These are phyloP conservation scores for Xylaria venustula DNA, from an alignment of 495 filamentous ascomycete genomes.

Conservation along the genomic window DNA sequence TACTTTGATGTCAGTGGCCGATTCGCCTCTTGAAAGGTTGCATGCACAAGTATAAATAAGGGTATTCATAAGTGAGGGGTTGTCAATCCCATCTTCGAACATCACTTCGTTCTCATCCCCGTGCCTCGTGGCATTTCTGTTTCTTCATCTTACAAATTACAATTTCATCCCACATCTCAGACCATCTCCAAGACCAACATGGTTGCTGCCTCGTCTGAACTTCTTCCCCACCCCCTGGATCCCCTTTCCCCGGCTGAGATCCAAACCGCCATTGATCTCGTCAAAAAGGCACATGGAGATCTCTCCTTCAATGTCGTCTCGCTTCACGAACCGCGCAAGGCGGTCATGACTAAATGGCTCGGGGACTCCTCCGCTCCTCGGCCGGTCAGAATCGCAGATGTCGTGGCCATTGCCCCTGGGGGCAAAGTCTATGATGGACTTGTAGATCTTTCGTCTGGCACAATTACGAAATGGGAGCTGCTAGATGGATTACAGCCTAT, in stretches of 20 bases:
- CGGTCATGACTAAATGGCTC: conserved; percentile 82
- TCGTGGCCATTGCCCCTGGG: conserved; percentile 80
- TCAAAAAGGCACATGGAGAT: conserved; percentile 67
- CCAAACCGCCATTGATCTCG: conserved; percentile 64
- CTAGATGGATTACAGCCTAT: conserved; percentile 83
- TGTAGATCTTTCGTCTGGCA: conserved; percentile 70
- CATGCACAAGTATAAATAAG: neutral
- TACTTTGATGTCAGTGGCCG: neutral
- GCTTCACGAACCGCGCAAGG: conserved; percentile 85
- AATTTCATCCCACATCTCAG: neutral
- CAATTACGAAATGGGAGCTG: conserved; percentile 73
- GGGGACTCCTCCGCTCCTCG: conserved; percentile 59
- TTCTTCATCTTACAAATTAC: too few species aligned
- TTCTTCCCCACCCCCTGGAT: conserved; percentile 70
- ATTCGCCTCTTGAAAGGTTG: neutral
- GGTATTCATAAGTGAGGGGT: too few species aligned
- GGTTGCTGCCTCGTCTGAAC: conserved; percentile 18
- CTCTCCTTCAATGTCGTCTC: conserved; percentile 88
- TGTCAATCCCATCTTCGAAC: neutral
- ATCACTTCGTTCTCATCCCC: neutral
- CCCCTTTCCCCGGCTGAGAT: conserved; percentile 79
- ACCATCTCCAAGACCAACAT: conserved; percentile 9
- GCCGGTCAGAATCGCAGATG: conserved; percentile 74
- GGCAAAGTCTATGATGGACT: conserved; percentile 83
- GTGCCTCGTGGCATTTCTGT: neutral